phyloP scores from a whole-genome alignment of 2,329 filamentous ascomycete genomes.

The Botrytis byssoidea region DNA sequence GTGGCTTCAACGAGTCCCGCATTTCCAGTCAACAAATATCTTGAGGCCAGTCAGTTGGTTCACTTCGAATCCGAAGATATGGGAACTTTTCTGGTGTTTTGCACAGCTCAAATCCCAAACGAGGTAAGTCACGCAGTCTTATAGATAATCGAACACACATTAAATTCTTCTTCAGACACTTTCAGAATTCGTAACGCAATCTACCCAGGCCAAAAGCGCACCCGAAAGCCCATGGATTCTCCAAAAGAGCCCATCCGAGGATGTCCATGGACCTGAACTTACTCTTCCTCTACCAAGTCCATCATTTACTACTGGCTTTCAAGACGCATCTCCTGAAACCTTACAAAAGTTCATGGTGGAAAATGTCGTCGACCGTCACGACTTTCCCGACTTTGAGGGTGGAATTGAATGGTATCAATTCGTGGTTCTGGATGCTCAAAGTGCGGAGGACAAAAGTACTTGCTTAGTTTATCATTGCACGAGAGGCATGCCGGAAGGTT shows the following conservation, averaged over 20 bases:
- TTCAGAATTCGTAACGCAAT: neutral
- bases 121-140: neutral
- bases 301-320: neutral
- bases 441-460: neutral
- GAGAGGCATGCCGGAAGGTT: neutral
- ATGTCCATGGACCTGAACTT: neutral
- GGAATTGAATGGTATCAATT: neutral
- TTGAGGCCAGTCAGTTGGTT: no score
- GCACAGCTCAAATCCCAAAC: neutral
- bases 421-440: neutral
- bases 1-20: neutral
- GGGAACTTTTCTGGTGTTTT: neutral
- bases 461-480: neutral
- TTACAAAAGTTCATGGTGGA: neutral
- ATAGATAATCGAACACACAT: neutral
- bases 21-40: neutral
- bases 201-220: neutral
- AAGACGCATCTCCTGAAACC: neutral
- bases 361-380: neutral
- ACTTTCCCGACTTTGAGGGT: neutral
- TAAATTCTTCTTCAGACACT: neutral
- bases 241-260: neutral
- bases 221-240: neutral
- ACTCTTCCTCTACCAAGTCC: neutral
- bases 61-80: neutral